These are phyloP conservation scores for Termitomyces heimii DNA, from an alignment of 768 basidiomycete genomes.

Conservation along the genomic window DNA sequence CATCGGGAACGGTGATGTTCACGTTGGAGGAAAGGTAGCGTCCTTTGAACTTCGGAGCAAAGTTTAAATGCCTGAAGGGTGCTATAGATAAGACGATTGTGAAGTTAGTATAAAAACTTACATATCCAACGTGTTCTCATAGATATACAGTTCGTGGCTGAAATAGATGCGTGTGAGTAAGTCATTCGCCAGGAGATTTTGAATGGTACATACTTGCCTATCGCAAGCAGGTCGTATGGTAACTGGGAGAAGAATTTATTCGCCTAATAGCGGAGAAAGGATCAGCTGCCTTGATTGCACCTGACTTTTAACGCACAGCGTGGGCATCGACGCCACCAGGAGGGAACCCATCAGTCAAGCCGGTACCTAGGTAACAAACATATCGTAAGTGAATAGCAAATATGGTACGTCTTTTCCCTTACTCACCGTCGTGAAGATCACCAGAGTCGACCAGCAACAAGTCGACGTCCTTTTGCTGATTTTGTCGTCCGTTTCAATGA, in stretches of 20 bases:
- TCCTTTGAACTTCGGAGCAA: constrained; percentile 57
- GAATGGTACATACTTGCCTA: constrained; percentile 62
- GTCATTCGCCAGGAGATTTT: constrained; percentile 27
- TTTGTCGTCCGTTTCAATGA: neutral
- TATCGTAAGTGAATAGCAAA: neutral
- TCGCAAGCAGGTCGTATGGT: constrained; percentile 77
- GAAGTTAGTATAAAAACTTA: constrained; percentile 14
- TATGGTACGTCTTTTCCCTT: neutral
- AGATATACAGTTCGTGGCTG: constrained; percentile 81
- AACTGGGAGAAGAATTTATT: constrained; percentile 70
- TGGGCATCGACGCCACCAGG: constrained; percentile 68
- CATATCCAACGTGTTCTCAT: constrained; percentile 66
- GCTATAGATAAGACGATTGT: too few relatives aligned
- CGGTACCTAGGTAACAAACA: constrained; percentile 47
- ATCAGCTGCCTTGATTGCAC: neutral
- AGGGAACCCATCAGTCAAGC: constrained; percentile 71
- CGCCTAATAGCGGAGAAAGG: constrained; percentile 31
- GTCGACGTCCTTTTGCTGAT: constrained; percentile 66
- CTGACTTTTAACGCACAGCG: constrained; percentile 39
- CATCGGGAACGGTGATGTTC: constrained; percentile 66
- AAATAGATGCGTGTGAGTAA: constrained; percentile 24
- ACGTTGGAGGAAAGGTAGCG: constrained; percentile 80
- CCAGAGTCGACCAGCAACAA: constrained; percentile 78
- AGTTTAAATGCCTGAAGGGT: constrained; percentile 50
- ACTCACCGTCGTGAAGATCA: constrained; percentile 61